Conservation (phyloP, 306 rosid species). For the Corylus americana region DNA sequence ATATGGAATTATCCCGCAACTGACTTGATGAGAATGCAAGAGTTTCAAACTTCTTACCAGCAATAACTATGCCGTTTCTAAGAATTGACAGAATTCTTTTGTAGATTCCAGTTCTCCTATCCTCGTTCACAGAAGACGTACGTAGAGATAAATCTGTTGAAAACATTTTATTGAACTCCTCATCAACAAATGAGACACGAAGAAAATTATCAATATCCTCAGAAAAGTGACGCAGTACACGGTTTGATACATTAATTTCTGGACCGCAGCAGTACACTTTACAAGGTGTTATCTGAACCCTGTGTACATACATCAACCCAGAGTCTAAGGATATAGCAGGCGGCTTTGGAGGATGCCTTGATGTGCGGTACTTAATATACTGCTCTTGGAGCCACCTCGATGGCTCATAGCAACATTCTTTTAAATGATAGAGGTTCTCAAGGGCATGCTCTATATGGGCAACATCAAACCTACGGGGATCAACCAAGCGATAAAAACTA, state of each 20-base stretch:
- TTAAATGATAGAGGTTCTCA: constrained; percentile 53
- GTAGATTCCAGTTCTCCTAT: constrained; percentile 58
- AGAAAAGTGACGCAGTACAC: constrained; percentile 59
- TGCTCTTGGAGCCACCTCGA: constrained; percentile 56
- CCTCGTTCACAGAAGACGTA: constrained; percentile 25
- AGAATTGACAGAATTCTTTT: constrained; percentile 63
- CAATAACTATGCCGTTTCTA: constrained; percentile 61
- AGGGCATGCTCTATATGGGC: constrained; percentile 54
- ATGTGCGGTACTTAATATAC: constrained; percentile 39
- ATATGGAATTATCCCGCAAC: constrained; percentile 68
- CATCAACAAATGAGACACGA: constrained; percentile 88
- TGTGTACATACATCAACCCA: constrained; percentile 70
- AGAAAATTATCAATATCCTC: constrained; percentile 57
- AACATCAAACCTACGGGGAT: constrained; percentile 37
- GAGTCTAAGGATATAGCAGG: constrained; percentile 51
- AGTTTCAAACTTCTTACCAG: constrained; percentile 75
- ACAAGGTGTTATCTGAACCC: constrained; percentile 78
- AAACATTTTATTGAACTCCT: constrained; percentile 65
- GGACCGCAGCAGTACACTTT: constrained; percentile 73
- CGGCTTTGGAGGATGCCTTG: constrained; percentile 40
- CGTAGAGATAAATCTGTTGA: constrained; percentile 72
- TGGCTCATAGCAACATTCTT: constrained; percentile 74
- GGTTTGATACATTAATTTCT: constrained; percentile 83
- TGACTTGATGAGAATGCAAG: constrained; percentile 93
- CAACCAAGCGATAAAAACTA: constrained; percentile 57